phyloP scores from a whole-genome alignment of 2,329 filamentous ascomycete species.

The Chalara sp. region DNA sequence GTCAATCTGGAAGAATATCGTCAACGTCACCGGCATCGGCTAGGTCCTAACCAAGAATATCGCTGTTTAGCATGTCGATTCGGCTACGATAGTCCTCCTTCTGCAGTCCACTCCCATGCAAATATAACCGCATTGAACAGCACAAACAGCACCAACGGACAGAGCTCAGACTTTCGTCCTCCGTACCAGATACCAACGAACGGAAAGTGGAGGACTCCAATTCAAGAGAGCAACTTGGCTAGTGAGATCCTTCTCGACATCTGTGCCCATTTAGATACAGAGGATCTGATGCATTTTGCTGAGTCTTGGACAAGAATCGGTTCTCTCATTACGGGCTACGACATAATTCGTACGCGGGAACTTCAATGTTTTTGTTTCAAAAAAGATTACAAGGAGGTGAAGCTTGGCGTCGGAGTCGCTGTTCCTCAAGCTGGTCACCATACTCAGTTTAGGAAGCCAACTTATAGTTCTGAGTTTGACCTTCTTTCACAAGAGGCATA shows the following conservation, averaged over 20 bases:
- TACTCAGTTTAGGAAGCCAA: constrained; percentile 36
- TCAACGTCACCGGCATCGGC: neutral
- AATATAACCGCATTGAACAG: too few species aligned
- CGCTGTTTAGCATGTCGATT: constrained; percentile 22
- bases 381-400: constrained; percentile 29
- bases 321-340: constrained; percentile 9
- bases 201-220: too few species aligned
- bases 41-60: constrained; percentile 6
- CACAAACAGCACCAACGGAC: too few species aligned
- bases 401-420: constrained; percentile 38
- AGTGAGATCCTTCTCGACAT: constrained; percentile 35
- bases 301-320: constrained; percentile 13
- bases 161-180: too few species aligned
- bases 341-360: constrained; percentile 30
- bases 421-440: constrained; percentile 34
- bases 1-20: constrained; percentile 24
- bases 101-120: too few species aligned
- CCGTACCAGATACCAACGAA: too few species aligned
- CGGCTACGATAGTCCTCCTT: neutral
- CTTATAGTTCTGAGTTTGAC: constrained; percentile 14
- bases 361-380: constrained; percentile 42
- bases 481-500: too few species aligned
- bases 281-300: constrained; percentile 15
- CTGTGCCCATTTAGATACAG: constrained; percentile 25
- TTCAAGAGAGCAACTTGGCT: constrained; percentile 7